Conservation (phyloP, 2,329 filamentous ascomycete genomes). For the Herpotrichia juniperi region DNA sequence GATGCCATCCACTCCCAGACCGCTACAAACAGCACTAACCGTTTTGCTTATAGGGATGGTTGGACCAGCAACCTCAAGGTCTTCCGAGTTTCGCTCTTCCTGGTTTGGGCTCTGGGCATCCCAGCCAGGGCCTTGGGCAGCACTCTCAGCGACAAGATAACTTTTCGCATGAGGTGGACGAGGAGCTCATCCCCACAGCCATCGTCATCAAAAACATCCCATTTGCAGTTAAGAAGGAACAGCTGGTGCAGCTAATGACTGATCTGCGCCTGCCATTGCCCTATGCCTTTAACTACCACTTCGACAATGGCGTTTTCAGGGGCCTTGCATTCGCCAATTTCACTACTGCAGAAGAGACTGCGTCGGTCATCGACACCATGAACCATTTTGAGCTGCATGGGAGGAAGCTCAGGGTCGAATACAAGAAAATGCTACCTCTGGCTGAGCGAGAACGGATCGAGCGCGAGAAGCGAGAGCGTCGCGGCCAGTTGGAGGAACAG, state of each 20-base stretch:
- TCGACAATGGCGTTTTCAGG: constrained; percentile 96
- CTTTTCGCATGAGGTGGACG: constrained; percentile 63
- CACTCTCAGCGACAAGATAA: constrained; percentile 47
- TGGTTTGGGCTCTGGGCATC: constrained; percentile 44
- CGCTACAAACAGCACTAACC: constrained; percentile 1
- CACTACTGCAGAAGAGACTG: constrained; percentile 92
- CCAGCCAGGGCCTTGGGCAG: constrained; percentile 38
- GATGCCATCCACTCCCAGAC: constrained; percentile 1
- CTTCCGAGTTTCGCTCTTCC: constrained; percentile 49
- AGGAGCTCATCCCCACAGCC: constrained; percentile 95
- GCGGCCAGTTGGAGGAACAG: constrained; percentile 95
- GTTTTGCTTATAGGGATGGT: constrained; percentile 60
- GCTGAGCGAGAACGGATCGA: constrained; percentile 96
- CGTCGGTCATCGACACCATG: constrained; percentile 87
- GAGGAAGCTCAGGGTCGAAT: constrained; percentile 92
- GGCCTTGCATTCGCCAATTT: constrained; percentile 98
- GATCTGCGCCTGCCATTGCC: constrained; percentile 91
- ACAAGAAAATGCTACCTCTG: constrained; percentile 98
- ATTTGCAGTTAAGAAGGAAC: constrained; percentile 97
- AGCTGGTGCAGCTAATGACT: constrained; percentile 90
- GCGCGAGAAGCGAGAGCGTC: constrained; percentile 92
- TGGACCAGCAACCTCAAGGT: constrained; percentile 61
- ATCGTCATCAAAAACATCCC: constrained; percentile 99
- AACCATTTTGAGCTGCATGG: constrained; percentile 97
- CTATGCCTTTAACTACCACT: constrained; percentile 99